A percentile compares a stretch with the other conserved stretches of the same genome.
These are phyloP conservation scores for Colletotrichum sp. DNA, from an alignment of 2,329 filamentous ascomycete genomes.

Conservation along the genomic window DNA sequence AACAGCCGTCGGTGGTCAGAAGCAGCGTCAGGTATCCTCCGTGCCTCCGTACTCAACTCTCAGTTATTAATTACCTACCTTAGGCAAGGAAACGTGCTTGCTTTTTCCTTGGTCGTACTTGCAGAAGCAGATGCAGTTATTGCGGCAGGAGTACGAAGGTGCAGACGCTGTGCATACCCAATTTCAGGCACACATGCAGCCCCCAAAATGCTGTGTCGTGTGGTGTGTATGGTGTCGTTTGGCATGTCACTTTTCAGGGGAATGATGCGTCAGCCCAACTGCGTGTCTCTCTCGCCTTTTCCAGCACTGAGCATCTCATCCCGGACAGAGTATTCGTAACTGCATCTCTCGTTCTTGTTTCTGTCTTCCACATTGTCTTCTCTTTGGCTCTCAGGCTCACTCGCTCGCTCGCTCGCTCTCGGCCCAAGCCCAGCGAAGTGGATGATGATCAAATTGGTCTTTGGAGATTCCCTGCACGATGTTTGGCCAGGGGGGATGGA, in stretches of 20 bases:
- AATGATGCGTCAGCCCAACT: neutral
- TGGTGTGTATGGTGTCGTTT: neutral
- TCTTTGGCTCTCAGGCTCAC: neutral
- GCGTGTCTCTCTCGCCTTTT: neutral
- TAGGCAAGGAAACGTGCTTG: neutral
- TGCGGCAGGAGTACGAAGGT: neutral
- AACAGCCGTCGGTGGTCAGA: neutral
- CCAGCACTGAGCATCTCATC: neutral
- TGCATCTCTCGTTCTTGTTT: neutral
- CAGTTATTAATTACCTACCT: neutral
- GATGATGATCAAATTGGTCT: neutral
- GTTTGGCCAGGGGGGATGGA: constrained; percentile 8
- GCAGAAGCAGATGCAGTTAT: neutral
- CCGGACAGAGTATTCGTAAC: neutral
- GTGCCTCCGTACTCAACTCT: neutral
- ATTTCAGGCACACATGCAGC: constrained; percentile 9
- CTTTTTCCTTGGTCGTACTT: neutral
- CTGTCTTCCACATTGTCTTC: neutral
- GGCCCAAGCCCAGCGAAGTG: neutral
- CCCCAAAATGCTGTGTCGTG: neutral
- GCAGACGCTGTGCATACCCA: neutral
- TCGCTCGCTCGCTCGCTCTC: neutral
- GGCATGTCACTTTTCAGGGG: neutral
- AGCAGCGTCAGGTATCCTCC: neutral
- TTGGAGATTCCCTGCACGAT: neutral